Base-by-base conservation (phyloP, 2,329 filamentous ascomycete genomes). In the Sclerotinia glacialis region DNA sequence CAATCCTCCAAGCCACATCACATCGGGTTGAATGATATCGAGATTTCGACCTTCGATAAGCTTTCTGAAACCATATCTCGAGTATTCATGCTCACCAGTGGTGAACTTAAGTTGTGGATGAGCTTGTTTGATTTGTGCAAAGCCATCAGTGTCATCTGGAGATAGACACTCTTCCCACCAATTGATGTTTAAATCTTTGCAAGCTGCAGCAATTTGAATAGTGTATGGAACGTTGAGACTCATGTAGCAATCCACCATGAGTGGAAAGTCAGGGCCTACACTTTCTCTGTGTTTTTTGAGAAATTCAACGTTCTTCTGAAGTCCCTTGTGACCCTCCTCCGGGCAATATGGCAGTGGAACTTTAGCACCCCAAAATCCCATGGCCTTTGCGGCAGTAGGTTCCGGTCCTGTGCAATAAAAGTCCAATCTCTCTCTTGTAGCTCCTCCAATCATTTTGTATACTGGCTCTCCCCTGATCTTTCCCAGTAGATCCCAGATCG, bases 201-300 rank as follows among this genome's bases (percentile, higher is more conserved):
- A 92, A 62, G 89, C 89, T 79, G 93, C 91, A 68, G 91, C 93
- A 31, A 97, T 83, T 78, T 97, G 90, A 72, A 97, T 96, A 5
- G 92, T 96, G 80, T 97, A 97, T 1, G 91, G 82, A 34, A 97
- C 93, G 74, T 93, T 97, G 75, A 97, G 82, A 72, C 90, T 93
- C 93, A 97, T 97, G 80, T 96, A 97, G 83, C 93, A 97, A 80
- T 97, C 93, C 6, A 97, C 93, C 83, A 96, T 93, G 71, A 97
- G 84, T 55, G 93, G 93, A 77, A 95, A 97, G 77, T 97, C 91
- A 0, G 92, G 91, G 0, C 93, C 93, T 53, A 97, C 89, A 65
- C 86, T 86, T 76, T 93, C 90, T 65, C 93, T 87, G 78, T 97
- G 92, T 78, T 91, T 89, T 72, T 89, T 87, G 60, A 97, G 84